These are phyloP conservation scores for Trichoderma simmonsii DNA, from an alignment of 2,329 filamentous ascomycete species.

Conservation along the genomic window DNA sequence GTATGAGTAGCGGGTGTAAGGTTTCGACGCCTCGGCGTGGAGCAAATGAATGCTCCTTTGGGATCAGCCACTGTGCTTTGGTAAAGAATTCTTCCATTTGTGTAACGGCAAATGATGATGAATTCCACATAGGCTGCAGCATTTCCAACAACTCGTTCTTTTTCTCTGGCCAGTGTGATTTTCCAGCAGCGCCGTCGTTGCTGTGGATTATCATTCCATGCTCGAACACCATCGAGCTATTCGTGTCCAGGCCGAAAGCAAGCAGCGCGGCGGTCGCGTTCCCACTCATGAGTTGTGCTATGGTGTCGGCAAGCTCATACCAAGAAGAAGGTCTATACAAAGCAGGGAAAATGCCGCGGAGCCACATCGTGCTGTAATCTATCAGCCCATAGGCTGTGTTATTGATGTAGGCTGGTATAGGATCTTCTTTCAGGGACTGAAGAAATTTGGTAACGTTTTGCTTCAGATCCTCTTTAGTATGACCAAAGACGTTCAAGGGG, in stretches of 20 bases:
- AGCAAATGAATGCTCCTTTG: constrained; percentile 20
- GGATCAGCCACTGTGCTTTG: constrained; percentile 16
- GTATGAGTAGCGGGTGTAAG: constrained; percentile 30
- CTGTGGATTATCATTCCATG: constrained; percentile 17
- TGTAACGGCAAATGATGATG: neutral
- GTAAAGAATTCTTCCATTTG: constrained; percentile 22
- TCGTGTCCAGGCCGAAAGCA: neutral
- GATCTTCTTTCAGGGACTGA: neutral
- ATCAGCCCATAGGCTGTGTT: neutral
- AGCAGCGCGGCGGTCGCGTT: neutral
- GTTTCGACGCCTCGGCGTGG: constrained; percentile 33
- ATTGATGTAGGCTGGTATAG: neutral
- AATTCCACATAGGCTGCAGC: constrained; percentile 26
- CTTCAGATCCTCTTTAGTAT: constrained; percentile 29
- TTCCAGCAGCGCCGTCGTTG: neutral
- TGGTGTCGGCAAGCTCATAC: neutral
- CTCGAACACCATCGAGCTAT: constrained; percentile 34
- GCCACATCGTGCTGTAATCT: neutral
- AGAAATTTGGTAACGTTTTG: neutral
- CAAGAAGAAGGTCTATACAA: neutral
- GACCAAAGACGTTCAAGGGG: constrained; percentile 31
- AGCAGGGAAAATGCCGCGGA: neutral
- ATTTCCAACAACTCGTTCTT: constrained; percentile 28
- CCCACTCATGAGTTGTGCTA: neutral
- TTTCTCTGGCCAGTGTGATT: neutral